Percentiles rank a stretch among this genome's conserved stretches.
These are phyloP conservation scores for Pochonia chlamydosporia DNA, from an alignment of 2,329 filamentous ascomycete genomes.

Conservation along the genomic window DNA sequence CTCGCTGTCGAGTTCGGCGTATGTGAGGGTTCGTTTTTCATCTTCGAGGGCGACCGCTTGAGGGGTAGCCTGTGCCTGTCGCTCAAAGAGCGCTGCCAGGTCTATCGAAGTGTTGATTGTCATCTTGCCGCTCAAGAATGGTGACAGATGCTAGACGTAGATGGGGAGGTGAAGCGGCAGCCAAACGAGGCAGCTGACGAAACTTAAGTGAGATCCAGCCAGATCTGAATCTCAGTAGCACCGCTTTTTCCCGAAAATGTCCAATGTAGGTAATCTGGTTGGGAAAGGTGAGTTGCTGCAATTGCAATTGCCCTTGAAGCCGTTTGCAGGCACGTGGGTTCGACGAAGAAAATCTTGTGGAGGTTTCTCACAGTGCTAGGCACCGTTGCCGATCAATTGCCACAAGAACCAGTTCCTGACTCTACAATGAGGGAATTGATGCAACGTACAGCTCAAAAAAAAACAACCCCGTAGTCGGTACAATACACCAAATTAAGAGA, in stretches of 20 bases:
- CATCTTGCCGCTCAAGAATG: background rate
- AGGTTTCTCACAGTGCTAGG: background rate
- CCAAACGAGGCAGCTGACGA: background rate
- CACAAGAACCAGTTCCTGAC: background rate
- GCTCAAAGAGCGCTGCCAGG: constrained; percentile 63
- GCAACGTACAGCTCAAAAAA: background rate
- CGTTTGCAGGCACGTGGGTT: background rate
- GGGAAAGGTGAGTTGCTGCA: no score
- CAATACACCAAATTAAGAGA: background rate
- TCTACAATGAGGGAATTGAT: background rate
- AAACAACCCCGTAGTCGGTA: background rate
- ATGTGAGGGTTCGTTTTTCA: constrained; percentile 60
- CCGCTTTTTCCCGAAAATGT: no score
- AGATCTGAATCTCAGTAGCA: background rate
- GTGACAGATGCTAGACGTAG: background rate
- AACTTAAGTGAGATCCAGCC: background rate
- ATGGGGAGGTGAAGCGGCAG: no score
- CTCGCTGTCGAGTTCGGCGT: constrained; percentile 63
- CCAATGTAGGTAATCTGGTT: no score
- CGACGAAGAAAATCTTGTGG: background rate
- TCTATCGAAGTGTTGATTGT: constrained; percentile 70
- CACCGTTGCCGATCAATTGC: background rate
- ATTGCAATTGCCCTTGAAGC: no score
- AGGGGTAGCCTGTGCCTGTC: constrained; percentile 64
- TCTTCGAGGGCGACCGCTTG: constrained; percentile 69